phyloP scores from a whole-genome alignment of 2,329 filamentous ascomycete species.

The Aspergillus novofumigatus region DNA sequence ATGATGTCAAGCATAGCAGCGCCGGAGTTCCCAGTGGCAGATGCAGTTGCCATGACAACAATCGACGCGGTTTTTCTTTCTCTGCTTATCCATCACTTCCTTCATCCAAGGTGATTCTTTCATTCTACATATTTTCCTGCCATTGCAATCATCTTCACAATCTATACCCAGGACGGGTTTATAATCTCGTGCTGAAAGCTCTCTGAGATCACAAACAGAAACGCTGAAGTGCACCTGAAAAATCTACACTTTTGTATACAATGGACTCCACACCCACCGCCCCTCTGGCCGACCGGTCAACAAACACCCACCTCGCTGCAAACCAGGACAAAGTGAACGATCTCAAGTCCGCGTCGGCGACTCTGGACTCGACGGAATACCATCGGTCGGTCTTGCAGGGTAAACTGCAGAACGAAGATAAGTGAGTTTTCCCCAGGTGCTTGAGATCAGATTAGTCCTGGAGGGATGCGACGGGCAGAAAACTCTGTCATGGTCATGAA shows the following conservation, averaged over 20 bases:
- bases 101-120: constrained; percentile 1
- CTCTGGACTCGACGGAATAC: constrained; percentile 39
- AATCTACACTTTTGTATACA: constrained; percentile 4
- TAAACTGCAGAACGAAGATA: constrained; percentile 36
- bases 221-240: not conserved
- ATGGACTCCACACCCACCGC: constrained; percentile 33
- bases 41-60: constrained; percentile 37
- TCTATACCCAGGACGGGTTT: not conserved
- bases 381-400: constrained; percentile 41
- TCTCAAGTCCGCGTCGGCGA: constrained; percentile 28
- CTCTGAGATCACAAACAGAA: not conserved
- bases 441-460: not conserved
- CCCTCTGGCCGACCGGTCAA: constrained; percentile 38
- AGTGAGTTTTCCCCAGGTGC: constrained; percentile 26
- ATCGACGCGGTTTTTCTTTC: constrained; percentile 30
- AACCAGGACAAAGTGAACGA: constrained; percentile 22
- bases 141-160: not conserved
- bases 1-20: constrained; percentile 1
- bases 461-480: not conserved
- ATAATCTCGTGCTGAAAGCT: not conserved
- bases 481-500: constrained; percentile 1
- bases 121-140: constrained; percentile 1
- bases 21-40: not conserved
- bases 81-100: constrained; percentile 13
- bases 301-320: constrained; percentile 37